A percentile compares a stretch with the other conserved stretches of the same genome.
Conservation (phyloP, 2,329 filamentous ascomycete species). For the Keithomyces neogunnii region DNA sequence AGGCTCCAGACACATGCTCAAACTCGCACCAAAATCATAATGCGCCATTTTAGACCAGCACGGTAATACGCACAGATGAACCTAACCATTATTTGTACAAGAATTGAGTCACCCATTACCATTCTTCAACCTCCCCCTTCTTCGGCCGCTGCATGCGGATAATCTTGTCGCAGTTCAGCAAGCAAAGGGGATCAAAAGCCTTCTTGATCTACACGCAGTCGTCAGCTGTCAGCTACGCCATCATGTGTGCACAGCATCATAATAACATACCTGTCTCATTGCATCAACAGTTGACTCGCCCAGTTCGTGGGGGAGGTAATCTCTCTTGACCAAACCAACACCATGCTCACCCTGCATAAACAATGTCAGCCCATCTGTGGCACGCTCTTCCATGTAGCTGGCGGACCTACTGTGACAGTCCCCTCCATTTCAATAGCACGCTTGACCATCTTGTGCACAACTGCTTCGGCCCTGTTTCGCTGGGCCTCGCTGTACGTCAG, state of each 20-base stretch:
- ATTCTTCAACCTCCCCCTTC: constrained; percentile 34
- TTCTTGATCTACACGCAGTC: constrained; percentile 55
- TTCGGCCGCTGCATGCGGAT: constrained; percentile 47
- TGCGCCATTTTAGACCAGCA: too few relatives aligned
- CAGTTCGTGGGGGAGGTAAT: constrained; percentile 73
- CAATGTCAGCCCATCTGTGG: too few relatives aligned
- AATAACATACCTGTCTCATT: constrained; percentile 62
- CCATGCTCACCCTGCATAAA: constrained; percentile 63
- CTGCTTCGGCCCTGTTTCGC: constrained; percentile 54
- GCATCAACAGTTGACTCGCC: constrained; percentile 66
- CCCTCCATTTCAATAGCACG: constrained; percentile 77
- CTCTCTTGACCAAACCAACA: constrained; percentile 74
- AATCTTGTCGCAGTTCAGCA: constrained; percentile 64
- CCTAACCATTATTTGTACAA: background rate
- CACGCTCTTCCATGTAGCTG: too few relatives aligned
- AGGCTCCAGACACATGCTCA: too few relatives aligned
- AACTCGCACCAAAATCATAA: too few relatives aligned
- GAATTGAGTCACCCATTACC: constrained; percentile 21
- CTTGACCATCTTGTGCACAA: constrained; percentile 81
- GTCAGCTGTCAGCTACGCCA: background rate
- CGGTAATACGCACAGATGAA: too few relatives aligned
- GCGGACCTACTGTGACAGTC: constrained; percentile 56
- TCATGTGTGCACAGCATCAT: too few relatives aligned
- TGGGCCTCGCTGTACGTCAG: constrained; percentile 57
- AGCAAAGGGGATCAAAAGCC: constrained; percentile 66